These are phyloP conservation scores for Ramichloridium luteum DNA, from an alignment of 2,329 filamentous ascomycete genomes.

Conservation along the genomic window DNA sequence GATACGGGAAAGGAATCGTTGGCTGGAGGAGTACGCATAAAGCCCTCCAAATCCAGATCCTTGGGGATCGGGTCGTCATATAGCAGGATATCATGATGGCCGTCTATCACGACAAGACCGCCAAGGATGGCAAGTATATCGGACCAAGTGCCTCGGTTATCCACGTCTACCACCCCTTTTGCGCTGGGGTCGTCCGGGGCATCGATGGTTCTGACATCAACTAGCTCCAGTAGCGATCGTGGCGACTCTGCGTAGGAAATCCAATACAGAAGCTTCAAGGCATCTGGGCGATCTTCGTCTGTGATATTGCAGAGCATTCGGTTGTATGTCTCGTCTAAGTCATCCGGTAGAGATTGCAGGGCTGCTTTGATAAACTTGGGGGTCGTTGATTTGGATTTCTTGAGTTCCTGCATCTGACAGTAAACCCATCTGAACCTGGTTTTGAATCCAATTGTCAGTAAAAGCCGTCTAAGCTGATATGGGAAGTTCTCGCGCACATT, in stretches of 20 bases:
- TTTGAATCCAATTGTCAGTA: too few relatives aligned
- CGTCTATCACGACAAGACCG: conserved; percentile 6
- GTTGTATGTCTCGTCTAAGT: conserved; percentile 18
- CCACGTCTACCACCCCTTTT: too few relatives aligned
- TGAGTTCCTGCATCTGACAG: conserved; percentile 18
- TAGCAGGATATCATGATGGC: too few relatives aligned
- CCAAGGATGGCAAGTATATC: conserved; percentile 9
- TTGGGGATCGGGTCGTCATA: too few relatives aligned
- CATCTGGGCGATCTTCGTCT: conserved; percentile 5
- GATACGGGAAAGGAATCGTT: too few relatives aligned
- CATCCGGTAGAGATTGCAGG: conserved; percentile 11
- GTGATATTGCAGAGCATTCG: conserved; percentile 14
- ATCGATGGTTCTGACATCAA: conserved; percentile 13
- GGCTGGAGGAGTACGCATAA: too few relatives aligned
- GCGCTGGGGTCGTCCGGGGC: conserved; percentile 4
- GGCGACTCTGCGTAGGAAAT: conserved; percentile 12
- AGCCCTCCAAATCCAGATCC: too few relatives aligned
- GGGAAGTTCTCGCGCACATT: too few relatives aligned
- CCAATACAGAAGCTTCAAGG: conserved; percentile 11
- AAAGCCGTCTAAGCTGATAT: too few relatives aligned
- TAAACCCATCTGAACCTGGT: conserved; percentile 21
- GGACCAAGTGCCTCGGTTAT: conserved; percentile 3
- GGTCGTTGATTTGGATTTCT: conserved; percentile 11
- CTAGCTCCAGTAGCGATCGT: conserved; percentile 11
- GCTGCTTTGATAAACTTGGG: conserved; percentile 9